Evolutionary conservation across 305 asterid genomes (phyloP).

Genomic region (Plantago lanceolata): DNA sequence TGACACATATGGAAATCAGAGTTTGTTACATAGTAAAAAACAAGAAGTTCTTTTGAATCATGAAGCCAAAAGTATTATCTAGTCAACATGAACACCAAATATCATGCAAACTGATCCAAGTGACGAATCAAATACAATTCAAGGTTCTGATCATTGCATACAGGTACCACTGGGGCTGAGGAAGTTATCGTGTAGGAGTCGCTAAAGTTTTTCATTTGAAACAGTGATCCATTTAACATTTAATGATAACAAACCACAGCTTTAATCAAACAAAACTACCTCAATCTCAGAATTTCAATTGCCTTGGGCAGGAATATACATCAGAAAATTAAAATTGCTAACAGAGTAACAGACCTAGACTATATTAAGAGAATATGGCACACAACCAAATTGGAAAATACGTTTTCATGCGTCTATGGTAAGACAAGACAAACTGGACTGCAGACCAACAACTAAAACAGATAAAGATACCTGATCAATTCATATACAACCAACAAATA

Average conservation of each 20-base stretch:
- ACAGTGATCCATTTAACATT: no score
- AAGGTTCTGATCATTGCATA: not conserved
- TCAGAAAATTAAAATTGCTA: not conserved
- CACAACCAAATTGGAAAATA: not conserved
- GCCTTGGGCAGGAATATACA: not conserved
- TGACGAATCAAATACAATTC: not conserved
- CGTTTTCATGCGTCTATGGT: not conserved
- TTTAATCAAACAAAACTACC: no score
- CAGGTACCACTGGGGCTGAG: no score
- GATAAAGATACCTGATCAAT: slow-evolving; percentile 13
- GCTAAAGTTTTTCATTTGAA: not conserved
- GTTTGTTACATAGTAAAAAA: not conserved
- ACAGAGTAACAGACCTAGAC: not conserved
- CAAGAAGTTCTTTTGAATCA: not conserved
- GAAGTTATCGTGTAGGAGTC: not conserved
- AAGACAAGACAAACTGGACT: not conserved
- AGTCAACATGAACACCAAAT: slow-evolving; percentile 9
- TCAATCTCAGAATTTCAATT: not conserved
- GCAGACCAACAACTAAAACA: not conserved
- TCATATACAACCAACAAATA: slow-evolving; percentile 1
- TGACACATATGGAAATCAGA: not conserved
- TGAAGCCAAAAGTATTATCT: not conserved
- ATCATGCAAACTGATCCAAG: not conserved
- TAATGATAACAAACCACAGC: no score
- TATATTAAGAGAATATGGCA: not conserved